phyloP scores from a whole-genome alignment of 768 basidiomycete genomes.

The Trametes elegans region DNA sequence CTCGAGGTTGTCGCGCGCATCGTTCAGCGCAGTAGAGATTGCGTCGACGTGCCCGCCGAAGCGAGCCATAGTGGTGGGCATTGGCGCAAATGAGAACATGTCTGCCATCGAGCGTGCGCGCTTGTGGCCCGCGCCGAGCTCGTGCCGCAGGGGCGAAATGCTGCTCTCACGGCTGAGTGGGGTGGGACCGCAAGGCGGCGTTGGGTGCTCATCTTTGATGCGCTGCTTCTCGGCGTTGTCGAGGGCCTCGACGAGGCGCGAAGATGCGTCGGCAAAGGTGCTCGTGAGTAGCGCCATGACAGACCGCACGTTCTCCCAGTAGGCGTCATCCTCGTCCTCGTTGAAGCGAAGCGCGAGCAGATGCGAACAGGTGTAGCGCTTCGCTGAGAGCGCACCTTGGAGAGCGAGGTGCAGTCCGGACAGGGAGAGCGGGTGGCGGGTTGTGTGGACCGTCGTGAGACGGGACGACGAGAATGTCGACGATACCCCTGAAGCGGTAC shows the following conservation, averaged over 20 bases:
- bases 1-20: constrained; percentile 66
- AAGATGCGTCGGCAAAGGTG: constrained; percentile 62
- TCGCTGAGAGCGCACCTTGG: constrained; percentile 66
- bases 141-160: constrained; percentile 10
- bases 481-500: constrained; percentile 12
- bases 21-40: constrained; percentile 64
- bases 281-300: constrained; percentile 70
- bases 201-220: constrained; percentile 50
- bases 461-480: constrained; percentile 43
- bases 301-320: constrained; percentile 83
- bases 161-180: constrained; percentile 6
- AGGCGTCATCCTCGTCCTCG: constrained; percentile 63
- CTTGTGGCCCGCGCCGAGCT: not conserved
- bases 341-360: constrained; percentile 75
- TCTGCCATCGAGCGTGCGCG: constrained; percentile 24
- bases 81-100: constrained; percentile 63
- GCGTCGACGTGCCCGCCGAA: constrained; percentile 75
- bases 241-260: constrained; percentile 60
- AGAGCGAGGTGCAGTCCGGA: constrained; percentile 60
- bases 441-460: constrained; percentile 59
- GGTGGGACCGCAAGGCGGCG: constrained; percentile 24
- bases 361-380: constrained; percentile 77
- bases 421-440: constrained; percentile 65
- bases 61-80: constrained; percentile 64
- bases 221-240: constrained; percentile 56